Base-by-base conservation (phyloP, 805 yeast genomes). In the Saccharomycopsis schoenii region DNA sequence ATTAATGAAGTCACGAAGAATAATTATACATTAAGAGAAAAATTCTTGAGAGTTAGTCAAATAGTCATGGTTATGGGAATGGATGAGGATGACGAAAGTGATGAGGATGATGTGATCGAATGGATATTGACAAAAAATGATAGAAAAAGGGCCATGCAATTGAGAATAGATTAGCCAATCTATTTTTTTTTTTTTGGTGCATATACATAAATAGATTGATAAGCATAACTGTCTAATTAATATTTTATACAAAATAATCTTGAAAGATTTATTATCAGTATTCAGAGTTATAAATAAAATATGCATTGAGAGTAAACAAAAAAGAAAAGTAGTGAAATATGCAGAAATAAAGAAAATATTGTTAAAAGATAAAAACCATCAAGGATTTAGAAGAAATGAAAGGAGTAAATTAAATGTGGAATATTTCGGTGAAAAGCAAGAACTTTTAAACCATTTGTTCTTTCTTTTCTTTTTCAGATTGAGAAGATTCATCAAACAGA, bases 51-150 rank as follows among this genome's bases (percentile, higher is more conserved):
- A 62, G 83, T 90, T 5, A 90, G 97, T 0, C 98, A 93, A 70
- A 79, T 94, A 52, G 87, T 90, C 21, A 80, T 89, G 76, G 76
- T 90, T 55, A 76, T 91, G 50, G 94, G 96, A 4, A 79, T 90
- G 73, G 66, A 64, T 34, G 60, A 60, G 29, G 66, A 47, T 5
- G 62, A 51, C 34, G 67, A 51, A 21, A 66, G 41, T 15, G 59
- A 40, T 15, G 60, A 60, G 1, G 60, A 54, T 24, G 61, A 43
- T 2, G 59, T 73, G 2, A 74, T 78, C 60, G 79, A 78, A 43
- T 91, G 97, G 97, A 85, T 85, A 1, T 74, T 92, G 64, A 84
- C 89, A 10, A 89, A 90, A 2, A 81, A 79, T 52, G 97, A 92
- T 67, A 78, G 94, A 65, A 79, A 79, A 56, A 80, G 77, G 61